Evolutionary conservation across 2,329 filamentous ascomycete genomes (phyloP).

Genomic region (Penicillium sclerotiorum): DNA sequence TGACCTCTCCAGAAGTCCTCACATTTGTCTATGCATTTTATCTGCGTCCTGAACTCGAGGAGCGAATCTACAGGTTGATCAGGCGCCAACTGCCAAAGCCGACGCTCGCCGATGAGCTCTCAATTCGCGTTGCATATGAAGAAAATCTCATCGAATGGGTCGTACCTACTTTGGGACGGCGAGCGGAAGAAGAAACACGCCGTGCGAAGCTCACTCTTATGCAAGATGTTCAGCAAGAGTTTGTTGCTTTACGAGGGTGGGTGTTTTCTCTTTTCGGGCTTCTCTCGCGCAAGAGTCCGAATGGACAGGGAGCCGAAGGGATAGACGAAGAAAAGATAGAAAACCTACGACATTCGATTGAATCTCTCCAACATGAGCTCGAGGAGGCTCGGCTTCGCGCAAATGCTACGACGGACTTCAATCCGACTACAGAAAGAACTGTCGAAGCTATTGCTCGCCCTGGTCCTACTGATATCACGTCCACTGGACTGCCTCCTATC

Average conservation of each 20-base stretch:
- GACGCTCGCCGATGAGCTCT: constrained; percentile 43
- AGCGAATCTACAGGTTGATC: constrained; percentile 44
- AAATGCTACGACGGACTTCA: constrained; percentile 14
- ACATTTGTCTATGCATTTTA: constrained; percentile 39
- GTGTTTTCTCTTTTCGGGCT: constrained; percentile 35
- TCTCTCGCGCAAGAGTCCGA: constrained; percentile 16
- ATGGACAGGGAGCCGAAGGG: constrained; percentile 16
- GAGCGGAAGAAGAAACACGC: constrained; percentile 43
- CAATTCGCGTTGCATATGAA: constrained; percentile 45
- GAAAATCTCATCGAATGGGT: constrained; percentile 49
- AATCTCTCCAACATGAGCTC: constrained; percentile 34
- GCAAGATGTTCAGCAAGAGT: constrained; percentile 43
- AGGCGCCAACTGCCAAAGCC: constrained; percentile 47
- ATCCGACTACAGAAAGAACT: constrained; percentile 14
- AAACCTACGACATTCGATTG: constrained; percentile 32
- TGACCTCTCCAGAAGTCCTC: constrained; percentile 40
- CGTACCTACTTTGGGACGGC: constrained; percentile 42
- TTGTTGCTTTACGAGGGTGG: constrained; percentile 35
- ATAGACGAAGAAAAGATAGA: constrained; percentile 30
- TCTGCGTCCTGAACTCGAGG: constrained; percentile 41
- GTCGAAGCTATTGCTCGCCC: constrained; percentile 17
- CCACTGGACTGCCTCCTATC: not conserved
- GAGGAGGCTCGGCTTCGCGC: constrained; percentile 21
- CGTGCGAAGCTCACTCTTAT: constrained; percentile 39
- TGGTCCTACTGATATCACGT: not conserved